A percentile compares a stretch with the other conserved stretches of the same genome.
Conservation (phyloP, 768 basidiomycete genomes). For the Hypholoma sublateritium region DNA sequence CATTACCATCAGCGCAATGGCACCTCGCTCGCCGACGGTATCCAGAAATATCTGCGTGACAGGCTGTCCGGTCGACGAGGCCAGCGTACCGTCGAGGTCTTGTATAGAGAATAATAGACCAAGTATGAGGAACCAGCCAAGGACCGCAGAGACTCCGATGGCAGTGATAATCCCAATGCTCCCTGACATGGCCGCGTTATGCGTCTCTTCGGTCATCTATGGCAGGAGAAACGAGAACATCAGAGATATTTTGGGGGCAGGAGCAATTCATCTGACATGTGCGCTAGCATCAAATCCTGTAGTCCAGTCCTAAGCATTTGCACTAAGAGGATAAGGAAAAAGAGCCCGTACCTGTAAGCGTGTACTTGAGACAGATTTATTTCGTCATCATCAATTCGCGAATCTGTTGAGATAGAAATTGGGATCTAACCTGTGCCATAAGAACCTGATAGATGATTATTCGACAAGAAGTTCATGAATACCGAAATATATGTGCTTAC, state of each 20-base stretch:
- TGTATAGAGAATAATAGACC: slow-evolving; percentile 79
- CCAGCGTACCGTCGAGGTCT: slow-evolving; percentile 56
- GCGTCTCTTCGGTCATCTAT: slow-evolving; percentile 80
- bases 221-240: not conserved
- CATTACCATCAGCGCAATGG: slow-evolving; percentile 69
- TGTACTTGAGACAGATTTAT: slow-evolving; percentile 38
- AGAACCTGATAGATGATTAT: slow-evolving; percentile 41
- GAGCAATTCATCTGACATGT: slow-evolving; percentile 42
- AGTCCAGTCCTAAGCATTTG: not conserved
- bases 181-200: slow-evolving; percentile 65
- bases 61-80: slow-evolving; percentile 59
- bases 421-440: slow-evolving; percentile 55
- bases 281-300: slow-evolving; percentile 74
- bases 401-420: not conserved
- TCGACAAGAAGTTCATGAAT: not conserved
- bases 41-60: slow-evolving; percentile 81
- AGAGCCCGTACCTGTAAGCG: slow-evolving; percentile 55
- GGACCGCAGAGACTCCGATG: slow-evolving; percentile 67
- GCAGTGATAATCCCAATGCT: slow-evolving; percentile 69
- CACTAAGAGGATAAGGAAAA: not conserved
- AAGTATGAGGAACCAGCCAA: slow-evolving; percentile 76
- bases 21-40: slow-evolving; percentile 71
- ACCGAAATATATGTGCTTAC: slow-evolving; percentile 24
- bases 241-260: not conserved
- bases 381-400: not conserved